Conservation (phyloP, 192 early-diverging fungal species). For the Gaertneriomyces sp. region DNA sequence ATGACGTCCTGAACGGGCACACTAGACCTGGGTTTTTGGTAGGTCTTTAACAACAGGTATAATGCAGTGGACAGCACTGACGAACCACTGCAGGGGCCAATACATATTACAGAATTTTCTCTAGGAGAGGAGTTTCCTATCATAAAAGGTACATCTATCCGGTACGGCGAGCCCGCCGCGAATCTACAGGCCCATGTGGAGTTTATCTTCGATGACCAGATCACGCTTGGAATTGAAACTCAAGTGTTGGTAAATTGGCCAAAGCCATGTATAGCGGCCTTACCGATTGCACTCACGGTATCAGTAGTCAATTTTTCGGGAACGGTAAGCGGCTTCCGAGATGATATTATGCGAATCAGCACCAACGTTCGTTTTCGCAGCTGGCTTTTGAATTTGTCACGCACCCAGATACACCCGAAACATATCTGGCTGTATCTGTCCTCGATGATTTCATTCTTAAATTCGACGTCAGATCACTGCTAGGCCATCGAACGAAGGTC, state of each 20-base stretch:
- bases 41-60: constrained; percentile 24
- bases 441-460: constrained; percentile 63
- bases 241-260: constrained; percentile 96
- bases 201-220: constrained; percentile 85
- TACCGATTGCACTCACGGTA: constrained; percentile 84
- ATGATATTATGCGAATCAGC: not conserved
- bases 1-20: constrained; percentile 66
- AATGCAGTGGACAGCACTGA: not conserved
- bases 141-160: constrained; percentile 39
- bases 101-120: constrained; percentile 56
- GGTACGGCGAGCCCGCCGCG: constrained; percentile 39
- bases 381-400: constrained; percentile 52
- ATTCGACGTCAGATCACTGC: constrained; percentile 81
- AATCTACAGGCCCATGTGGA: constrained; percentile 72
- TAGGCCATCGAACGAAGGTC: constrained; percentile 95
- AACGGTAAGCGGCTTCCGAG: constrained; percentile 57
- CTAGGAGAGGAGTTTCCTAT: constrained; percentile 57
- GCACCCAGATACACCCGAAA: constrained; percentile 42
- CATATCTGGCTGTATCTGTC: constrained; percentile 46
- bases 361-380: too few relatives aligned
- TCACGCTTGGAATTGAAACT: constrained; percentile 91
- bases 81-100: constrained; percentile 44
- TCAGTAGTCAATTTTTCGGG: constrained; percentile 87
- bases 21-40: constrained; percentile 70
- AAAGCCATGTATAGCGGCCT: constrained; percentile 75